Percentiles rank a stretch among this genome's conserved stretches.
Conservation (phyloP, 768 basidiomycete species). For the Collybiopsis luxurians region DNA sequence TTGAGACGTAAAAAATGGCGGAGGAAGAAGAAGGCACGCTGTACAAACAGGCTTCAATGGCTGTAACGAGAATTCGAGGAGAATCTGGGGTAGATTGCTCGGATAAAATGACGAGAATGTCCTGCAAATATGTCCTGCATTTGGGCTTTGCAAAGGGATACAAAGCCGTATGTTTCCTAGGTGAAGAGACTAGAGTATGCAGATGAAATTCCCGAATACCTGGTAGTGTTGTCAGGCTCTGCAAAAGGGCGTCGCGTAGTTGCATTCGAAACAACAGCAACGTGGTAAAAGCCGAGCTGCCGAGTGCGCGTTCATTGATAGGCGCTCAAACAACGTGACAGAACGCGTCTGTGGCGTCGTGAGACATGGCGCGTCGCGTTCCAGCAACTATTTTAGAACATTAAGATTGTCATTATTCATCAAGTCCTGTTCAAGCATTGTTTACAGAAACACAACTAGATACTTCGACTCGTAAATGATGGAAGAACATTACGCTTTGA, state of each 20-base stretch:
- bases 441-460: too few species aligned
- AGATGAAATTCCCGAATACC: conserved; percentile 72
- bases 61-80: conserved; percentile 66
- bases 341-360: neutral
- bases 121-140: conserved; percentile 67
- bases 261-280: conserved; percentile 19
- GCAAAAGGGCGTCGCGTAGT: conserved; percentile 63
- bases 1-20: conserved; percentile 85
- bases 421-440: too few species aligned
- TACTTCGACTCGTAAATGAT: too few species aligned
- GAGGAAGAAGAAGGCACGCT: conserved; percentile 64
- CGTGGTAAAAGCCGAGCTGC: neutral
- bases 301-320: too few species aligned
- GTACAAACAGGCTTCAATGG: conserved; percentile 79
- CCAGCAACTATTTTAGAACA: too few species aligned
- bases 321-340: neutral
- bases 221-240: conserved; percentile 51
- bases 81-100: conserved; percentile 51
- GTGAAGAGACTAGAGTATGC: conserved; percentile 69
- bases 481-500: too few species aligned
- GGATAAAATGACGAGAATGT: conserved; percentile 73
- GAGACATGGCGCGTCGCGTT: neutral
- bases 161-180: conserved; percentile 62
- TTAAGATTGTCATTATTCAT: too few species aligned
- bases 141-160: conserved; percentile 74